Conservation (phyloP, 2,329 filamentous ascomycete species). For the Plectosphaerella sp. region DNA sequence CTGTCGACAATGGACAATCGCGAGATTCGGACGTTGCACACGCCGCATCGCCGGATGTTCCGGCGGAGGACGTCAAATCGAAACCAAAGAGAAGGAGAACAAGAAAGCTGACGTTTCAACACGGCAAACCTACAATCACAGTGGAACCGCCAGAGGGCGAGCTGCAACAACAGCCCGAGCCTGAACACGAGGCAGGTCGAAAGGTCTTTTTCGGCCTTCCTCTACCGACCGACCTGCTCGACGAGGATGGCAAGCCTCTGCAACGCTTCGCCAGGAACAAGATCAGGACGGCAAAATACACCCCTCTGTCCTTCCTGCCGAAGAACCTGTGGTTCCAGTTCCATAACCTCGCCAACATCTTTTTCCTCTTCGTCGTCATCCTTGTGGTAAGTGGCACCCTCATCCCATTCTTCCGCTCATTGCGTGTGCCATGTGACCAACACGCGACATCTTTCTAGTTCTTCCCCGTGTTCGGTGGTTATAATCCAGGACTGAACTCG, state of each 20-base stretch:
- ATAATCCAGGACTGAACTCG: constrained; percentile 83
- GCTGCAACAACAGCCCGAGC: not conserved
- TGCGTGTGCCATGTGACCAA: constrained; percentile 4
- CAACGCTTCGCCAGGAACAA: constrained; percentile 83
- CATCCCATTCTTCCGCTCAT: not conserved
- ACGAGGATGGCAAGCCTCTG: constrained; percentile 73
- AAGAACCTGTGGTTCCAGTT: constrained; percentile 99
- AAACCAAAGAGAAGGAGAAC: not conserved
- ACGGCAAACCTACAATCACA: constrained; percentile 13
- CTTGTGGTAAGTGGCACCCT: constrained; percentile 65
- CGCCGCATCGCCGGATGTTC: constrained; percentile 13
- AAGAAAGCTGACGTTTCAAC: not conserved
- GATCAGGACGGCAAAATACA: constrained; percentile 97
- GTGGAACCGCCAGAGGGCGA: constrained; percentile 30
- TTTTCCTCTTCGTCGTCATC: constrained; percentile 96
- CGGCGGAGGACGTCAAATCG: not conserved
- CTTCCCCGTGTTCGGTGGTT: constrained; percentile 91
- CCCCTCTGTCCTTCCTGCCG: constrained; percentile 86
- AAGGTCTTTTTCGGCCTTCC: constrained; percentile 83
- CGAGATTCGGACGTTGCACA: constrained; percentile 19
- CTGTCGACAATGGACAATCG: constrained; percentile 19
- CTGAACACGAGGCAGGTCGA: constrained; percentile 39
- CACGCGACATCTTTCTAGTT: constrained; percentile 51
- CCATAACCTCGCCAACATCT: constrained; percentile 97
- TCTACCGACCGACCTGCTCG: constrained; percentile 68